Evolutionary conservation across 73 alveolate genomes (phyloP).

Genomic region (Diophrys appendiculata): DNA sequence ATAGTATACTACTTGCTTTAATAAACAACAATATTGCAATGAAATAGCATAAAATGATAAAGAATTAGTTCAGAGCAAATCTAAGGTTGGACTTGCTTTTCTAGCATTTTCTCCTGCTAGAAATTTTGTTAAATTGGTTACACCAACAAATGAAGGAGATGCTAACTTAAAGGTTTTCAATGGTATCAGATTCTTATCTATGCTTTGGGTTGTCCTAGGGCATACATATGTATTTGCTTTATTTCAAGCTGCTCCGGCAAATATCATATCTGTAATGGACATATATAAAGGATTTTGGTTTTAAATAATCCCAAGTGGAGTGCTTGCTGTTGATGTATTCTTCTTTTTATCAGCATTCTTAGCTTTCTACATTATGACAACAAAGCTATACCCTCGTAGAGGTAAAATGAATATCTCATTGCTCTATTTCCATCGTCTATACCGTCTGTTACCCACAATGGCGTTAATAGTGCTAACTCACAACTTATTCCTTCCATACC

Average conservation of each 20-base stretch:
- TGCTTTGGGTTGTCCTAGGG: constrained; percentile 47
- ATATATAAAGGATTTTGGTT: background rate
- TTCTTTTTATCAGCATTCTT: constrained; percentile 48
- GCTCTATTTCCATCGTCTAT: constrained; percentile 46
- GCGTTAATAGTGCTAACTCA: too few relatives aligned
- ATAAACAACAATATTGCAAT: background rate
- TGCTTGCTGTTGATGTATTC: constrained; percentile 47
- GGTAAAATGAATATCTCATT: background rate
- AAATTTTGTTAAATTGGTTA: constrained; percentile 1
- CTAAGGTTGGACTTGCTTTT: constrained; percentile 3
- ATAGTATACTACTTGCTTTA: background rate
- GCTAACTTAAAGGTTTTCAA: constrained; percentile 8
- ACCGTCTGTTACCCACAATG: constrained; percentile 46
- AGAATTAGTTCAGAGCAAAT: background rate
- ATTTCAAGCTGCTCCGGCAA: background rate
- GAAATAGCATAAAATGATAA: background rate
- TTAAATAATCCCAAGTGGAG: constrained; percentile 23
- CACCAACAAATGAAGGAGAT: background rate
- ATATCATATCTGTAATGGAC: background rate
- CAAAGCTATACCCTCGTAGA: constrained; percentile 4
- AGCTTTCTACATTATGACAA: constrained; percentile 16
- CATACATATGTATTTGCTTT: constrained; percentile 11
- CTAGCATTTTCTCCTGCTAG: background rate
- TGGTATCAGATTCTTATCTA: constrained; percentile 44
- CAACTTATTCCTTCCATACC: too few relatives aligned